Evolutionary conservation across 2,329 filamentous ascomycete species (phyloP).

Genomic region (Byssothecium circinans): DNA sequence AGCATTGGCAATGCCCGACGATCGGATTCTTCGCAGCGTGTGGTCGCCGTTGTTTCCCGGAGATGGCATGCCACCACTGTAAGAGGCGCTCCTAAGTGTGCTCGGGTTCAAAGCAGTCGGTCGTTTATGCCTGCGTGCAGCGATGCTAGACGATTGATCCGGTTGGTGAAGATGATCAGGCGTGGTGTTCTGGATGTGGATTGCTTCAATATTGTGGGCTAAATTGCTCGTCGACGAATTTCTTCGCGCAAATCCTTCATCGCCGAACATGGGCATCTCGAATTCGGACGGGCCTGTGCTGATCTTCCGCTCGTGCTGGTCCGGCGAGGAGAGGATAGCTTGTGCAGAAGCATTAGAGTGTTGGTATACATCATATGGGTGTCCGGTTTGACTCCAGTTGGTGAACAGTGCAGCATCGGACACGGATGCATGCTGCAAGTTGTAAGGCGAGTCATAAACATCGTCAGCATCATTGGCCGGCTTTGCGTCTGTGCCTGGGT

Average conservation of each 20-base stretch:
- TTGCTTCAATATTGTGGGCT: slow-evolving; percentile 43
- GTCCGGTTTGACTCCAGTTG: slow-evolving; percentile 26
- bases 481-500: slow-evolving; percentile 21
- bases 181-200: slow-evolving; percentile 40
- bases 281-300: slow-evolving; percentile 37
- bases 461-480: slow-evolving; percentile 31
- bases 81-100: slow-evolving; percentile 47
- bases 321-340: slow-evolving; percentile 38
- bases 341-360: slow-evolving; percentile 42
- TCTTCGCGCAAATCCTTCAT: slow-evolving; percentile 37
- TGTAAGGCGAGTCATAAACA: slow-evolving; percentile 33
- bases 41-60: slow-evolving; percentile 44
- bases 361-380: slow-evolving; percentile 38
- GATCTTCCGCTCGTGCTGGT: slow-evolving; percentile 31
- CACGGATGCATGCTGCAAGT: slow-evolving; percentile 30
- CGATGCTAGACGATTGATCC: slow-evolving; percentile 45
- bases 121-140: slow-evolving; percentile 45
- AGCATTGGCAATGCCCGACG: slow-evolving; percentile 48
- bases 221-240: slow-evolving; percentile 45
- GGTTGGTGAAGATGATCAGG: slow-evolving; percentile 43
- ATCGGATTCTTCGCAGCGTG: slow-evolving; percentile 51
- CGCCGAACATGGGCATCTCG: slow-evolving; percentile 32
- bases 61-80: slow-evolving; percentile 45
- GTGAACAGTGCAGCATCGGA: slow-evolving; percentile 37
- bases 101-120: slow-evolving; percentile 45